These are phyloP conservation scores for Physocladia obscura DNA, from an alignment of 192 early-diverging fungal genomes.

Conservation along the genomic window DNA sequence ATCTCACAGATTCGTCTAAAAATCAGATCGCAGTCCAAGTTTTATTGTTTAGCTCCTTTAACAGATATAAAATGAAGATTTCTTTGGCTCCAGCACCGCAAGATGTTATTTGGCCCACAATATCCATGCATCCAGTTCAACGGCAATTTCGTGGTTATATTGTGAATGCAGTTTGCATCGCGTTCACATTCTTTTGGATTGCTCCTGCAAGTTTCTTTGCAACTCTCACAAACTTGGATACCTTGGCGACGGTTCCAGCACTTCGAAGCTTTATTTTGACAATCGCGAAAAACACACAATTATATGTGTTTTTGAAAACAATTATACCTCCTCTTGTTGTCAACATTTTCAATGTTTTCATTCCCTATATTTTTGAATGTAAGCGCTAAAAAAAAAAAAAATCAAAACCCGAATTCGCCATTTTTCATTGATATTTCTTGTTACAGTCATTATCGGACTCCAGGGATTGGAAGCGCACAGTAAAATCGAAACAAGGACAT, in stretches of 20 bases:
- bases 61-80: conserved; percentile 36
- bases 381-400: too few relatives aligned
- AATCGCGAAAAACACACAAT: conserved; percentile 14
- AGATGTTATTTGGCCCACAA: conserved; percentile 46
- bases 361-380: conserved; percentile 52
- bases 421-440: neutral
- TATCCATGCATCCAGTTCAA: conserved; percentile 34
- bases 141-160: conserved; percentile 23
- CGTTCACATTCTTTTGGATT: conserved; percentile 43
- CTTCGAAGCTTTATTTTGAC: conserved; percentile 11
- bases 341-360: conserved; percentile 25
- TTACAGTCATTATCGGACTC: conserved; percentile 31
- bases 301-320: conserved; percentile 34
- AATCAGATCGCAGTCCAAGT: conserved; percentile 40
- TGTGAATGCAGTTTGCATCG: conserved; percentile 23
- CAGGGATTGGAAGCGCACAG: conserved; percentile 38
- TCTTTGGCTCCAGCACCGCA: conserved; percentile 42
- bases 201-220: conserved; percentile 42
- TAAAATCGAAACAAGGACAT: conserved; percentile 36
- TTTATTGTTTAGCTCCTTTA: conserved; percentile 31
- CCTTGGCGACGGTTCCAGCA: conserved; percentile 26
- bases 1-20: neutral
- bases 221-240: conserved; percentile 32
- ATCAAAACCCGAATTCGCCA: neutral
- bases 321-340: conserved; percentile 37